Evolutionary conservation across 2,329 filamentous ascomycete genomes (phyloP).

Genomic region (Alternaria sp.): DNA sequence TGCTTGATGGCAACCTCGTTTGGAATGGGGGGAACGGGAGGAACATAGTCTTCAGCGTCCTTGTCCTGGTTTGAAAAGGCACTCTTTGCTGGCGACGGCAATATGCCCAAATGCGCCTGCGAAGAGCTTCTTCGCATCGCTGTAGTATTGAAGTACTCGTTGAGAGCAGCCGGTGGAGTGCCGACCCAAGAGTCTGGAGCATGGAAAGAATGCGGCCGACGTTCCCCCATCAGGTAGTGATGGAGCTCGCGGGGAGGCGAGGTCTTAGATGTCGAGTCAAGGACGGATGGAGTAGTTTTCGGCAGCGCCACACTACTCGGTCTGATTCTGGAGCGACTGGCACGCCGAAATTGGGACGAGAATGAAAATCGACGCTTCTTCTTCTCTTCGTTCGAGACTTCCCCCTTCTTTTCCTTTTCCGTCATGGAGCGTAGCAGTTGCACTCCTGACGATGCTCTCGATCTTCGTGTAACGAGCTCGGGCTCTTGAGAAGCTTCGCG

Average conservation of each 20-base stretch:
- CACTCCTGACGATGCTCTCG: constrained; percentile 17
- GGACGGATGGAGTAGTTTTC: constrained; percentile 13
- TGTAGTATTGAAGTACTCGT: constrained; percentile 16
- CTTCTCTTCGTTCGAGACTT: constrained; percentile 27
- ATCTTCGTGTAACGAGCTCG: constrained; percentile 27
- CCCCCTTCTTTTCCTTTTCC: constrained; percentile 15
- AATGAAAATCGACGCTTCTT: constrained; percentile 41
- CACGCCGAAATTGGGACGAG: constrained; percentile 43
- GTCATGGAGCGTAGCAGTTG: constrained; percentile 9
- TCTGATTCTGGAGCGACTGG: constrained; percentile 39
- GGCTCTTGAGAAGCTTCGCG: constrained; percentile 42
- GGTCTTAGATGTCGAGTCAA: constrained; percentile 20
- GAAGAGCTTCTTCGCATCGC: constrained; percentile 5
- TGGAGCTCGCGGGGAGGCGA: constrained; percentile 35
- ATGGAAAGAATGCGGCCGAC: constrained; percentile 39
- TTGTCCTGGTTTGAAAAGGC: constrained; percentile 28
- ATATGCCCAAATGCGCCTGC: constrained; percentile 25
- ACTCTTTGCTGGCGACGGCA: constrained; percentile 40
- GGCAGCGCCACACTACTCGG: constrained; percentile 39
- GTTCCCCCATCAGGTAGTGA: constrained; percentile 14
- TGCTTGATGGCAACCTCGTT: constrained; percentile 19
- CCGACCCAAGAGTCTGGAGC: constrained; percentile 38
- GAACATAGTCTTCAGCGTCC: constrained; percentile 28
- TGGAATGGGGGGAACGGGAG: constrained; percentile 40
- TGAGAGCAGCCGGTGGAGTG: constrained; percentile 8